phyloP scores from a whole-genome alignment of 139 green algal species.

The Penium margaritaceum region DNA sequence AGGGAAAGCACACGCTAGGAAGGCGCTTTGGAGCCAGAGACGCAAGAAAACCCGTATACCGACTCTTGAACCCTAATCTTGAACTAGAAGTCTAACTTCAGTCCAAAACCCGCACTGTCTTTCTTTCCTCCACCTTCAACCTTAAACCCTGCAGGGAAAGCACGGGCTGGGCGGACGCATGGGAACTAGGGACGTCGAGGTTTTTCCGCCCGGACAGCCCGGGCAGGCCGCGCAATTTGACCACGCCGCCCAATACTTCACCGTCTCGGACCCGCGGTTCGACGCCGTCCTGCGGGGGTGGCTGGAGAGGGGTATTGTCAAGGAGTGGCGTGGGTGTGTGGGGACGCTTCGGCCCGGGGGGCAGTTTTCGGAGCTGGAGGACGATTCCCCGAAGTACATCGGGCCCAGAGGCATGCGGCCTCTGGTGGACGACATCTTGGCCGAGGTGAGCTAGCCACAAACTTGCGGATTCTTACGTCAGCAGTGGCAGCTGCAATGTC shows the following conservation, averaged over 20 bases:
- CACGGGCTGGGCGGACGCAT: constrained; percentile 62
- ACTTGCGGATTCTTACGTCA: no score
- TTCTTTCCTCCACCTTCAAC: no score
- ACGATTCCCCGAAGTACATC: constrained; percentile 48
- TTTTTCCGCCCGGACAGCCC: no score
- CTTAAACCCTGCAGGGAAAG: constrained; percentile 53
- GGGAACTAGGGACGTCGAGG: constrained; percentile 59
- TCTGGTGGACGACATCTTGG: no score
- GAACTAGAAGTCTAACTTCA: no score
- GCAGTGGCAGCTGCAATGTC: no score
- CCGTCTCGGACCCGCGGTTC: constrained; percentile 26
- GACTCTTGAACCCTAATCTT: no score
- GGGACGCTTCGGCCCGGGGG: constrained; percentile 33
- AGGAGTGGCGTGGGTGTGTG: constrained; percentile 55
- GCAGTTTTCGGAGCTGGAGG: constrained; percentile 41
- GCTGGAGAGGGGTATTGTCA: constrained; percentile 47
- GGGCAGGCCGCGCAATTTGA: constrained; percentile 54
- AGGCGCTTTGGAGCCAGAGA: no score
- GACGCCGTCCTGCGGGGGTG: constrained; percentile 46
- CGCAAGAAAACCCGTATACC: no score
- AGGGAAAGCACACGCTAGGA: no score
- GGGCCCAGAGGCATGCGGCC: constrained; percentile 53
- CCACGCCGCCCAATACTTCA: constrained; percentile 66
- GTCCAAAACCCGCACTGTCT: no score
- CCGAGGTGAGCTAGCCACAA: no score